phyloP scores from a whole-genome alignment of 148 eudicot genomes.

The Rhododendron ovatum region DNA sequence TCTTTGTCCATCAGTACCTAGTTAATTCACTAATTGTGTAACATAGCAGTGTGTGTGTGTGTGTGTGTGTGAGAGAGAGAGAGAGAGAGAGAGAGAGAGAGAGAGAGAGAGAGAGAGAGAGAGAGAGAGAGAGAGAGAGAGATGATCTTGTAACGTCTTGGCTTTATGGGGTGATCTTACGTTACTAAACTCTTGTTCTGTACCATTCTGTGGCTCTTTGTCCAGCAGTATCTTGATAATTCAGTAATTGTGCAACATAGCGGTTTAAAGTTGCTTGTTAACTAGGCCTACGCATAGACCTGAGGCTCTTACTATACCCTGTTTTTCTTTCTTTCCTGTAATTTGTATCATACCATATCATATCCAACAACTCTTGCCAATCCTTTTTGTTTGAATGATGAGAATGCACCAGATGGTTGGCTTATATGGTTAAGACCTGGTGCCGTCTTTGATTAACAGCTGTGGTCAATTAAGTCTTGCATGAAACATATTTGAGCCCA shows the following conservation, averaged over 20 bases:
- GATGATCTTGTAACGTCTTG: background rate
- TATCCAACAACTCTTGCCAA: background rate
- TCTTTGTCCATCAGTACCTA: background rate
- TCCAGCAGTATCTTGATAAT: background rate
- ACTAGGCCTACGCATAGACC: background rate
- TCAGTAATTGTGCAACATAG: background rate
- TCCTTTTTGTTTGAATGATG: background rate
- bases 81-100: background rate
- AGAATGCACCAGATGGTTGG: background rate
- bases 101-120: background rate
- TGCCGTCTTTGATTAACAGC: background rate
- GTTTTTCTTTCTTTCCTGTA: background rate
- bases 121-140: background rate
- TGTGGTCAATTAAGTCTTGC: background rate
- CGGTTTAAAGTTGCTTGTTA: background rate
- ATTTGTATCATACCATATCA: background rate
- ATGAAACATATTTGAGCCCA: background rate
- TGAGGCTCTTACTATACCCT: background rate
- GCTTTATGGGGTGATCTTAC: background rate
- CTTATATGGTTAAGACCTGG: background rate
- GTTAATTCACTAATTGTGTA: background rate
- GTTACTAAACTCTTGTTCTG: background rate
- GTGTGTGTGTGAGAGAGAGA: background rate
- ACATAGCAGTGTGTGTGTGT: background rate
- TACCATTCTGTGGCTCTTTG: background rate